Base-by-base conservation (phyloP, 805 yeast genomes). In the Starmerella potacharoeniae region DNA sequence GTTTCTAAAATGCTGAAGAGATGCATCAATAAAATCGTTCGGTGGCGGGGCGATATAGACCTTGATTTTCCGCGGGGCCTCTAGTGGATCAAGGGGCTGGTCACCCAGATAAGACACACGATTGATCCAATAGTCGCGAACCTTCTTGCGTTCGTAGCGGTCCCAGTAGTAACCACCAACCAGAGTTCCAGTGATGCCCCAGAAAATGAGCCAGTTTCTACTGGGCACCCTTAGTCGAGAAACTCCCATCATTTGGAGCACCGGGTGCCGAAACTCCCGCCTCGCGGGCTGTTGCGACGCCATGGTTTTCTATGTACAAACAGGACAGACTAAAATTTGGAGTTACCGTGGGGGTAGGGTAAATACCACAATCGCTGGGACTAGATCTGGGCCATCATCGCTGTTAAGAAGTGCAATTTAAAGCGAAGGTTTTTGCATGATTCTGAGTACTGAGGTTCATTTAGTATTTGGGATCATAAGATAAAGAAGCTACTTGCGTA, bases 21-120 rank as follows among this genome's bases (percentile, higher is more conserved):
- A 80, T 55, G 81, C 83, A 43, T 83, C 93, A 49, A 91, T 70
- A 62, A 80, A 86, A 67, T 91, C 97, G 64, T 86, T 86, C 22
- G 98, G 97, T 8, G 97, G 97, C n/a, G 98, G 98, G 0, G 96
- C 95, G 55, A 90, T 77, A 67, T 83, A 90, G 1, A 93, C 81
- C 1, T 86, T 80, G 48, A 93, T 72, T 62, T 83, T 86, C 56
- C 98, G 76, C 2, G 96, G 87, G 22, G 77, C 63, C 53, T 76
- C 74, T 55, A 78, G 71, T 1, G 81, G 68, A 1, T 44, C 49
- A 44, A 82, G 62, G 16, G 78, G 77, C 31, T 67, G 73, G 30
- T 77, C 66, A 13, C 91, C 79, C 46, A 77, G 67, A 14, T 68
- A 70, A 46, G 79, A 71, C 2, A 87, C 95, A 51, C 71, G 62